Conservation (phyloP, 164 flowering plant genomes). For the Saururus chinensis region DNA sequence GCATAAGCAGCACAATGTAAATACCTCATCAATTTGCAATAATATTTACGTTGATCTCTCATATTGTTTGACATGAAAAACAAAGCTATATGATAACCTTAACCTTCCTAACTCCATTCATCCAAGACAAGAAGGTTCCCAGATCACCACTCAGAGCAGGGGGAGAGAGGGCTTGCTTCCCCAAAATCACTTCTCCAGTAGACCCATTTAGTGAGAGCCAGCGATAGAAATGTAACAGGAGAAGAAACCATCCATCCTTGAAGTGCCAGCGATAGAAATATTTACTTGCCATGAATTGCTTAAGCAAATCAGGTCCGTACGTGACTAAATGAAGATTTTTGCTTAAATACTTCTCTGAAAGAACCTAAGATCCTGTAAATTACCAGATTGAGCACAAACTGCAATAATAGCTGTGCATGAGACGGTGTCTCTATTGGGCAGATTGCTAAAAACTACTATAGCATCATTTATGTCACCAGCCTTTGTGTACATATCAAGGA, state of each 20-base stretch:
- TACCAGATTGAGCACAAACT: slow-evolving; percentile 24
- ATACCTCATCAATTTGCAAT: neutral
- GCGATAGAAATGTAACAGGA: too few species aligned
- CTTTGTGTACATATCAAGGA: slow-evolving; percentile 30
- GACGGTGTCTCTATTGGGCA: slow-evolving; percentile 22
- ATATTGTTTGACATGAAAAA: neutral
- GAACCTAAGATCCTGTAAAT: too few species aligned
- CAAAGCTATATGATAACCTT: slow-evolving; percentile 36
- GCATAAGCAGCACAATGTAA: too few species aligned
- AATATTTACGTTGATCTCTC: neutral
- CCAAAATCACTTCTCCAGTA: too few species aligned
- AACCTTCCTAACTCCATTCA: slow-evolving; percentile 56
- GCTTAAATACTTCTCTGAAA: too few species aligned
- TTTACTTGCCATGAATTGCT: too few species aligned
- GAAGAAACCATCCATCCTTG: too few species aligned
- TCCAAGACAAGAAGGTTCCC: slow-evolving; percentile 88
- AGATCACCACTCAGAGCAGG: slow-evolving; percentile 81
- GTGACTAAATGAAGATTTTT: too few species aligned
- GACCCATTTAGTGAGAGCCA: slow-evolving; percentile 96
- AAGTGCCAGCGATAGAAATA: too few species aligned
- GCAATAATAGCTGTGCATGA: slow-evolving; percentile 27
- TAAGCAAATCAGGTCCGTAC: too few species aligned
- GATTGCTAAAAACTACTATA: slow-evolving; percentile 13
- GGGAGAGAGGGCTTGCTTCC: slow-evolving; percentile 80
- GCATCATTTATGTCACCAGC: slow-evolving; percentile 22